Percentiles rank a stretch among this genome's conserved stretches.
phyloP scores from a whole-genome alignment of 176 grass and related monocot species.

The Calamus simplicifolius region DNA sequence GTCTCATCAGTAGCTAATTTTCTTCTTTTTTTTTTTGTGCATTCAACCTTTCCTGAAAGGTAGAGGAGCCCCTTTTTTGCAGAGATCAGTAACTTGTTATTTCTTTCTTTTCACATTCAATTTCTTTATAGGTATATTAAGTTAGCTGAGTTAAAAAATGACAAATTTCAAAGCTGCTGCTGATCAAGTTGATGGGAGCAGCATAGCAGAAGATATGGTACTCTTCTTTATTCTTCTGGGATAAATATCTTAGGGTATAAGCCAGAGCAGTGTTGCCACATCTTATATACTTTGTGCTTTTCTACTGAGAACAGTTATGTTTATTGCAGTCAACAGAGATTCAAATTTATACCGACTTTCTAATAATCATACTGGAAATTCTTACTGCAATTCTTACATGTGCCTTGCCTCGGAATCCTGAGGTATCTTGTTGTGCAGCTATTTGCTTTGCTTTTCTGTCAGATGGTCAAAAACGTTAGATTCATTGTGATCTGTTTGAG shows the following conservation, averaged over 20 bases:
- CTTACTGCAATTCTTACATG: constrained; percentile 98
- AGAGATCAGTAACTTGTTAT: too few relatives aligned
- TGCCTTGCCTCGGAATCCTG: constrained; percentile 93
- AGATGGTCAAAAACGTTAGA: neutral
- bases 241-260: neutral
- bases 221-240: constrained; percentile 11
- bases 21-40: too few relatives aligned
- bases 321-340: constrained; percentile 90
- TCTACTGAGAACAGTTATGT: constrained; percentile 15
- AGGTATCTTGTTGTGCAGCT: constrained; percentile 31
- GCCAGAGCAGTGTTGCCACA: constrained; percentile 4
- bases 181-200: constrained; percentile 66
- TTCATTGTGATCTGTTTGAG: constrained; percentile 13
- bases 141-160: too few relatives aligned
- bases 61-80: too few relatives aligned
- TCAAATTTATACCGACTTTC: constrained; percentile 96
- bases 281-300: constrained; percentile 2
- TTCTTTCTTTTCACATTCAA: too few relatives aligned
- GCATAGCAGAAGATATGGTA: constrained; percentile 88
- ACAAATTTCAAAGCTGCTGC: too few relatives aligned
- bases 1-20: too few relatives aligned
- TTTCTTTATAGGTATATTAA: too few relatives aligned
- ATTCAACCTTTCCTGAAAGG: too few relatives aligned
- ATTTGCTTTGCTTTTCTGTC: neutral
- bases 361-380: constrained; percentile 95